phyloP scores from a whole-genome alignment of 768 basidiomycete species.

The Russula emetica region DNA sequence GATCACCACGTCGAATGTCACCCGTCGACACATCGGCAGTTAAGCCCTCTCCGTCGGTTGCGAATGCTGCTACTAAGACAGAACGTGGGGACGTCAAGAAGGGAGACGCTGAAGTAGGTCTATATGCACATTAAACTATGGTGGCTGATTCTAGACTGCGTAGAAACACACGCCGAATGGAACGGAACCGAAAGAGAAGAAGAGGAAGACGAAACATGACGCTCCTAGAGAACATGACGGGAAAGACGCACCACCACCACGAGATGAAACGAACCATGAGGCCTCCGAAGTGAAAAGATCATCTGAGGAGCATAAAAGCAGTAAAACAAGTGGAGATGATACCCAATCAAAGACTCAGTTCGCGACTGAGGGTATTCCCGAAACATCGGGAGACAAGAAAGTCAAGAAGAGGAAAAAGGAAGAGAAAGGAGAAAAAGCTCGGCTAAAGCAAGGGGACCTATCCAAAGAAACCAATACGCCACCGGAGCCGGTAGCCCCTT shows the following conservation, averaged over 20 bases:
- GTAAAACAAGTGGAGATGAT: conserved; percentile 18
- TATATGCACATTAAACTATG: neutral
- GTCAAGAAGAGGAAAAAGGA: conserved; percentile 33
- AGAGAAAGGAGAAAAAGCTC: conserved; percentile 25
- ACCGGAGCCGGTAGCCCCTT: neutral
- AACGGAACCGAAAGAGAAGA: conserved; percentile 27
- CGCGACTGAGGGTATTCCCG: conserved; percentile 7
- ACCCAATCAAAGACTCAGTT: conserved; percentile 24
- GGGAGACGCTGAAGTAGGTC: conserved; percentile 8
- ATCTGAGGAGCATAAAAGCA: conserved; percentile 30
- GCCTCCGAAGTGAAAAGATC: conserved; percentile 4
- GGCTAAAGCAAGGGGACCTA: conserved; percentile 7
- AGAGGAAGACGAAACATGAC: conserved; percentile 37
- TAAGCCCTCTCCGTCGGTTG: conserved; percentile 11
- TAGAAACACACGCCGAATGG: conserved; percentile 12
- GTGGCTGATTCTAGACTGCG: conserved; percentile 4
- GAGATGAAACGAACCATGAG: neutral
- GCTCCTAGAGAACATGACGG: conserved; percentile 28
- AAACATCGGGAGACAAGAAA: conserved; percentile 29
- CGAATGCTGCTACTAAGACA: conserved; percentile 1
- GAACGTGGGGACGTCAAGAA: conserved; percentile 9
- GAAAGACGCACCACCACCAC: neutral
- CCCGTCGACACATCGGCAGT: conserved; percentile 36
- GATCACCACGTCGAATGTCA: conserved; percentile 53
- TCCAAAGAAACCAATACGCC: neutral